Base-by-base conservation (phyloP, 2,329 filamentous ascomycete genomes). In the Bimuria novae-zelandiae region DNA sequence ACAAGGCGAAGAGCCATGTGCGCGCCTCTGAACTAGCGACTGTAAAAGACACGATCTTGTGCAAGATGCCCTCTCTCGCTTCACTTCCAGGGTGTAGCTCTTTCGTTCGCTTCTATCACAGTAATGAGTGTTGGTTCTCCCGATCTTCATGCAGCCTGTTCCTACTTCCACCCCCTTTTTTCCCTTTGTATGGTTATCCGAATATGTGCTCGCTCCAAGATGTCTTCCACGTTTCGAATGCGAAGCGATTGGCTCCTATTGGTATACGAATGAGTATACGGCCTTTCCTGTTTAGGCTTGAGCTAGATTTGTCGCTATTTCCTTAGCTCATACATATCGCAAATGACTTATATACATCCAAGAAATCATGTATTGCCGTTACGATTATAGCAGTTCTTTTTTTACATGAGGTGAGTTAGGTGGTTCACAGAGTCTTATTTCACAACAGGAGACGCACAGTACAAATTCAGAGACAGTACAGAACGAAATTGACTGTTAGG, bases 1-100 rank as follows among this genome's bases (percentile, higher is more conserved):
- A 46, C n/a, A 46, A 46, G 14, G 21, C 17, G 14, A 46, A 46
- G 21, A 27, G 30, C n/a, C 14, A 46, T 46, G 43, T 46, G 43
- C 22, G 43, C 43, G 32, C 43, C 43, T 16, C 7, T 46, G 12
- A 32, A 32, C 10, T 44, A 27, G 41, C 16, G 11, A n/a, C 17
- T 32, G 16, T 44, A 22, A 44, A 17, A 3, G 30, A 4, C n/a
- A 12, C 11, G 30, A n/a, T 12, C 3, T 4, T 33, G 30, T 12
- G 30, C n/a, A n/a, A n/a, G n/a, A n/a, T n/a, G n/a, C n/a, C n/a
- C n/a, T 27, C 5, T 10, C 25, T 27, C 25, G 6, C 25, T 10
- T 27, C 25, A 27, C 10, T 5, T 27, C 10, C 5, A 27, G 10
- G 30, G 30, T 33, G 6, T 33, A 12, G 30, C 11, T 33, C 10